phyloP scores from a whole-genome alignment of 495 filamentous ascomycete genomes.

The Lasiosphaeriaceae sp. region DNA sequence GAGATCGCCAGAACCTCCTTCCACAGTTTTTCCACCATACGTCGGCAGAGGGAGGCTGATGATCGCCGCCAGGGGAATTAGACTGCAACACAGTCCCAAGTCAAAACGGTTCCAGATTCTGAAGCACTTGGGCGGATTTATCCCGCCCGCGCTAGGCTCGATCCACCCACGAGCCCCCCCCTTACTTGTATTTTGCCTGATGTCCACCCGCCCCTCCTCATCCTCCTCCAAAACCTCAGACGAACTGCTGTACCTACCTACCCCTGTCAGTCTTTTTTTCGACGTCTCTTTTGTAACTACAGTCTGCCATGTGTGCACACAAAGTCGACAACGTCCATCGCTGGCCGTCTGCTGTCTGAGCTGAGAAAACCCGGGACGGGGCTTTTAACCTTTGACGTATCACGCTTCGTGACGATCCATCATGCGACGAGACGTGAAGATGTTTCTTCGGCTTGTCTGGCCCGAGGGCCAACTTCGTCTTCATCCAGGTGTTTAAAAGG shows the following conservation, averaged over 20 bases:
- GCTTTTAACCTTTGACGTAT: neutral
- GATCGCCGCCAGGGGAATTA: neutral
- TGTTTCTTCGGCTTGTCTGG: slow-evolving; percentile 3
- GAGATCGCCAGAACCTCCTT: neutral
- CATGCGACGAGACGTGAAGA: slow-evolving; percentile 4
- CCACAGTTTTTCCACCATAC: neutral
- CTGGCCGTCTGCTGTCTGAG: neutral
- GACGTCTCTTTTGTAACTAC: no score
- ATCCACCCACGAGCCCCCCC: neutral
- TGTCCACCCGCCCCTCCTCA: neutral
- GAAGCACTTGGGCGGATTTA: neutral
- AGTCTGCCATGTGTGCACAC: neutral
- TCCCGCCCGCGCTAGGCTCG: neutral
- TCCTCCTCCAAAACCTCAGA: neutral
- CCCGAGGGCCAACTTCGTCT: neutral
- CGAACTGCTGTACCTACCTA: neutral
- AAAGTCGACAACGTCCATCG: neutral
- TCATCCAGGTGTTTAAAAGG: neutral
- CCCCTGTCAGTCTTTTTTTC: no score
- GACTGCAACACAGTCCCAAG: neutral
- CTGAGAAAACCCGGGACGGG: neutral
- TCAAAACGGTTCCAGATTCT: neutral
- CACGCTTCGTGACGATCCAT: slow-evolving; percentile 1
- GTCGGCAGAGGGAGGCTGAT: neutral
- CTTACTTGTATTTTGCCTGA: neutral